phyloP scores from a whole-genome alignment of 2,329 filamentous ascomycete species.

The Alternaria brassicae region DNA sequence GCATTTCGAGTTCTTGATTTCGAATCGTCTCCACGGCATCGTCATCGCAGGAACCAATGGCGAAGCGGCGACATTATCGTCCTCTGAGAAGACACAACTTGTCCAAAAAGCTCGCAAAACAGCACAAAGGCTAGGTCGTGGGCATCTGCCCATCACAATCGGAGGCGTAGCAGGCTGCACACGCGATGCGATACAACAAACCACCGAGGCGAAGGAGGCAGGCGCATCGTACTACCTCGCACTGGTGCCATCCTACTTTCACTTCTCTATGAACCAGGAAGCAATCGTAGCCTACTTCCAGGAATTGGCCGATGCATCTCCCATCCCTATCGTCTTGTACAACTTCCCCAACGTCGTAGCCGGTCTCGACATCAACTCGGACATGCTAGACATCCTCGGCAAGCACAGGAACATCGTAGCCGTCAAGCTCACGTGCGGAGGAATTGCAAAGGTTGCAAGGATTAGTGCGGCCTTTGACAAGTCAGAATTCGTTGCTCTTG shows the following conservation, averaged over 20 bases:
- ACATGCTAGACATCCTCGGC: slow-evolving; percentile 47
- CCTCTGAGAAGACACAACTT: slow-evolving; percentile 51
- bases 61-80: slow-evolving; percentile 53
- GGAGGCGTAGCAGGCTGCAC: slow-evolving; percentile 53
- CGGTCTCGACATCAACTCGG: slow-evolving; percentile 55
- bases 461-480: slow-evolving; percentile 48
- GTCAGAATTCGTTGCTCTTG: slow-evolving; percentile 50
- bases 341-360: slow-evolving; percentile 56
- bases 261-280: slow-evolving; percentile 50
- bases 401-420: slow-evolving; percentile 48
- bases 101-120: slow-evolving; percentile 50
- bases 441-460: slow-evolving; percentile 54
- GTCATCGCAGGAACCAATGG: slow-evolving; percentile 57
- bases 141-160: slow-evolving; percentile 51
- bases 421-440: slow-evolving; percentile 51
- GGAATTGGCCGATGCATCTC: slow-evolving; percentile 48
- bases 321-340: slow-evolving; percentile 56
- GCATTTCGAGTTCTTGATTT: slow-evolving; percentile 63
- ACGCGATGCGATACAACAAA: slow-evolving; percentile 52
- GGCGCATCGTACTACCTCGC: slow-evolving; percentile 51
- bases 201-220: slow-evolving; percentile 47
- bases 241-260: slow-evolving; percentile 52
- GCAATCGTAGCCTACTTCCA: slow-evolving; percentile 48
- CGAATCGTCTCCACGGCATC: slow-evolving; percentile 60
- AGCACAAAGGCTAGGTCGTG: slow-evolving; percentile 43